These are phyloP conservation scores for Geotrichum reessii DNA, from an alignment of 1,139 yeast genomes.

Conservation along the genomic window DNA sequence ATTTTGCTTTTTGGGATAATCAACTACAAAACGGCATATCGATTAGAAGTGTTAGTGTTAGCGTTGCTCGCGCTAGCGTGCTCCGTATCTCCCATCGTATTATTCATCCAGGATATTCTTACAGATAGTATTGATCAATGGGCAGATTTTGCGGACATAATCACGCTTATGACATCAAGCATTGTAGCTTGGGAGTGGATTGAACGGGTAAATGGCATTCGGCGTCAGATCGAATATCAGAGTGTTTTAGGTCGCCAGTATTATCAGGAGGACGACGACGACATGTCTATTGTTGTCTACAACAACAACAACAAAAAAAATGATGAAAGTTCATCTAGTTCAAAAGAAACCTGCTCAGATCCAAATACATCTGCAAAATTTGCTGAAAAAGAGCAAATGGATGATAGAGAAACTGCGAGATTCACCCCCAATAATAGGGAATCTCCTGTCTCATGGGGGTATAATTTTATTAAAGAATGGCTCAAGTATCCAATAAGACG, in stretches of 20 bases:
- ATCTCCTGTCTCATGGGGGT: background rate
- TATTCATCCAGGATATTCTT: constrained; percentile 67
- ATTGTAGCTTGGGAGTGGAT: constrained; percentile 89
- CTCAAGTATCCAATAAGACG: constrained; percentile 9
- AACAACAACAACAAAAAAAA: background rate
- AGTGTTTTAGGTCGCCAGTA: constrained; percentile 75
- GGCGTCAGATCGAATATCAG: constrained; percentile 58
- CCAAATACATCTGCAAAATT: background rate
- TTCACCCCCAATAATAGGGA: background rate
- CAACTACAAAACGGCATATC: constrained; percentile 50
- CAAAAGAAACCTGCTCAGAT: background rate
- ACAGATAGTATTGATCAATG: constrained; percentile 55
- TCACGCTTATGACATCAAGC: constrained; percentile 36
- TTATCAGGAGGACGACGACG: constrained; percentile 49
- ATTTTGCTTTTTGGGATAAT: constrained; percentile 52
- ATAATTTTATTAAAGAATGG: constrained; percentile 4
- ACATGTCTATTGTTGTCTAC: background rate
- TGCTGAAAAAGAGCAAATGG: background rate
- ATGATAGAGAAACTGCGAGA: background rate
- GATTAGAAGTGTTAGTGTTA: constrained; percentile 45
- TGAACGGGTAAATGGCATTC: constrained; percentile 56
- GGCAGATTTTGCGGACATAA: constrained; percentile 69
- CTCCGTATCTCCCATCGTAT: constrained; percentile 60
- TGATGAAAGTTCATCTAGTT: background rate
- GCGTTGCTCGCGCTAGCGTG: constrained; percentile 55